A percentile compares a stretch with the other conserved stretches of the same genome.
Evolutionary conservation across 768 basidiomycete genomes (phyloP).

Genomic region (Aureoboletus auriporus): DNA sequence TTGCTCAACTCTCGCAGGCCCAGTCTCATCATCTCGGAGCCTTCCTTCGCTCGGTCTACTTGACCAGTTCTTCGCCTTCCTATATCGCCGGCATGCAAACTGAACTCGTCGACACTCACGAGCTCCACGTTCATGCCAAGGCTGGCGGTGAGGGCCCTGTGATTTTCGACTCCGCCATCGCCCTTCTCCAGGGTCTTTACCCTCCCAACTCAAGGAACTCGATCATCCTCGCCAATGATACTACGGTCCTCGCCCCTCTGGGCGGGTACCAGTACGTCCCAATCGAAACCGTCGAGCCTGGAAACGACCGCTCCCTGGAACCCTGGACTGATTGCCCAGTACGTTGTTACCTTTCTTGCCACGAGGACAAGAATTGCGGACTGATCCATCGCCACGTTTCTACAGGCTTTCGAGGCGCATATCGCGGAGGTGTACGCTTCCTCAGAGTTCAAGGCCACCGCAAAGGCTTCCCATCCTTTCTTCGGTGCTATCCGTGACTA

Average conservation of each 20-base stretch:
- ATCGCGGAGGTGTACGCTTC: conserved; percentile 58
- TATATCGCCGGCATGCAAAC: conserved; percentile 62
- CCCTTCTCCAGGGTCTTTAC: conserved; percentile 81
- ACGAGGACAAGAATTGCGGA: background rate
- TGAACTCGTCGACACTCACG: conserved; percentile 68
- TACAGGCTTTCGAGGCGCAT: conserved; percentile 63
- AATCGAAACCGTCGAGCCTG: conserved; percentile 84
- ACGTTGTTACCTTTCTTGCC: conserved; percentile 12
- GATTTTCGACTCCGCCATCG: conserved; percentile 83
- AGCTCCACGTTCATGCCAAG: conserved; percentile 76
- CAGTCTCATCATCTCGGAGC: conserved; percentile 66
- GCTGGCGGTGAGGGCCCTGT: conserved; percentile 81
- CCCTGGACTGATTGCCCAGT: conserved; percentile 69
- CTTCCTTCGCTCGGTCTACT: conserved; percentile 61
- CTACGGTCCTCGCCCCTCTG: conserved; percentile 66
- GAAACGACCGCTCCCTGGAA: conserved; percentile 79
- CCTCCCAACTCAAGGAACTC: conserved; percentile 73
- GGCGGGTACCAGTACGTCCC: conserved; percentile 86
- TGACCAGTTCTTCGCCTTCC: conserved; percentile 60
- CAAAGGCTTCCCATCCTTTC: conserved; percentile 58
- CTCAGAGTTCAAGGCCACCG: conserved; percentile 58
- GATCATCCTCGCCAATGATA: conserved; percentile 75
- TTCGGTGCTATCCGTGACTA: conserved; percentile 65
- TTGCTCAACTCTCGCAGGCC: conserved; percentile 35
- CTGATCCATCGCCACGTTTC: conserved; percentile 10